These are phyloP conservation scores for Trichophyton verrucosum DNA, from an alignment of 2,329 filamentous ascomycete genomes.

Conservation along the genomic window DNA sequence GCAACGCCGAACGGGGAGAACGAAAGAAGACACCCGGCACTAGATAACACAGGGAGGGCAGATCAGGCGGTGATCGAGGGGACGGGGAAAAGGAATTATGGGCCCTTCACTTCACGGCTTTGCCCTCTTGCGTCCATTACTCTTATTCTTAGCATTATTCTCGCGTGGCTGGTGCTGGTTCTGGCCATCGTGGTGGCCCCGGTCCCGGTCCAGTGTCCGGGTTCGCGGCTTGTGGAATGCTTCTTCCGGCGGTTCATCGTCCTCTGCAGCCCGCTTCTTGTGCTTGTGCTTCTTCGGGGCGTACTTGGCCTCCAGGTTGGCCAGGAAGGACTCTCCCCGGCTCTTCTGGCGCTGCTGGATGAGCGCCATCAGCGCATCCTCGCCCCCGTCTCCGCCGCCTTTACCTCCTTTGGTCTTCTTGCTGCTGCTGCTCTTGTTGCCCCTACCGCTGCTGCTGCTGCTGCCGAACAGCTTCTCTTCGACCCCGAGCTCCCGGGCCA, in stretches of 20 bases:
- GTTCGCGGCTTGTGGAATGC: slow-evolving; percentile 33
- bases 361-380: slow-evolving; percentile 52
- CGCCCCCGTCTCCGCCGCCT: slow-evolving; percentile 25
- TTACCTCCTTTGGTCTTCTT: slow-evolving; percentile 34
- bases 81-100: not conserved
- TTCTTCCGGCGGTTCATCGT: slow-evolving; percentile 50
- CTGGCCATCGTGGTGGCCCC: not conserved
- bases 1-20: not conserved
- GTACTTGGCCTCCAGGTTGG: slow-evolving; percentile 67
- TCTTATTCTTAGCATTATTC: not conserved
- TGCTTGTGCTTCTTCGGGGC: slow-evolving; percentile 26
- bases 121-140: not conserved
- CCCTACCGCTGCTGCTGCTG: slow-evolving; percentile 16
- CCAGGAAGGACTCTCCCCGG: slow-evolving; percentile 52
- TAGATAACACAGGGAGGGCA: not conserved
- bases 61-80: not conserved
- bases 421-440: slow-evolving; percentile 22
- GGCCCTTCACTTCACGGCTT: not conserved
- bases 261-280: slow-evolving; percentile 34
- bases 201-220: not conserved
- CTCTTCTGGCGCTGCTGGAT: slow-evolving; percentile 60
- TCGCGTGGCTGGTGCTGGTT: not conserved
- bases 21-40: too few species aligned
- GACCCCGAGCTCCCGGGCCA: slow-evolving; percentile 62
- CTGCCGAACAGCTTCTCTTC: slow-evolving; percentile 55